Percentiles rank a stretch among this genome's conserved stretches.
Evolutionary conservation across 805 yeast species (phyloP).

Genomic region (Saccharomyces mikatae): DNA sequence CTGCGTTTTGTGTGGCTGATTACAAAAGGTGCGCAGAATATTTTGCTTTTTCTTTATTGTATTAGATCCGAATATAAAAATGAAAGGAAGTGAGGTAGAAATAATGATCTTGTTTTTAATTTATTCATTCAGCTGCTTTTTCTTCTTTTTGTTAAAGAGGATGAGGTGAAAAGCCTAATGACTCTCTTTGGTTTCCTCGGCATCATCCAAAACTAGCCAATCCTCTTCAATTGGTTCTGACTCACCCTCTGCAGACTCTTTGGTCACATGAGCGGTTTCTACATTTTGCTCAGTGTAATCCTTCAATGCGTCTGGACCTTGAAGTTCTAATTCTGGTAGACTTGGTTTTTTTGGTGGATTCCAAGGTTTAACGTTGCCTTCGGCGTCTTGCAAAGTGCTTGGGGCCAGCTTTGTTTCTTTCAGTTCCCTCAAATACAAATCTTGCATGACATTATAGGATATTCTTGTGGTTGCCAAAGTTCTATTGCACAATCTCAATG

Average conservation of each 20-base stretch:
- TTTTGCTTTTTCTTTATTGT: background rate
- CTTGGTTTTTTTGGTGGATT: conserved; percentile 70
- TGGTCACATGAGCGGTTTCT: conserved; percentile 57
- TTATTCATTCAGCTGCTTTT: background rate
- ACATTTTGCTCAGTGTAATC: conserved; percentile 66
- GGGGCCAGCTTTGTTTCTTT: conserved; percentile 83
- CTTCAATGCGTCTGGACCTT: conserved; percentile 55
- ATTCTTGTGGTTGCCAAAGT: conserved; percentile 28
- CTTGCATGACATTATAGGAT: conserved; percentile 57
- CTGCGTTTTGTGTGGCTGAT: background rate
- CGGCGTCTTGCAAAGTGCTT: conserved; percentile 64
- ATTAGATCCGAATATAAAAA: background rate
- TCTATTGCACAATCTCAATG: background rate
- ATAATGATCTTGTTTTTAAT: background rate
- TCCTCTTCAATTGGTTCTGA: conserved; percentile 39
- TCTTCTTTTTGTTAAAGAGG: background rate
- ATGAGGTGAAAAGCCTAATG: background rate
- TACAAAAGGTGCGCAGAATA: background rate
- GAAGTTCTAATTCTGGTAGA: conserved; percentile 62
- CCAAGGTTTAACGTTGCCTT: conserved; percentile 77
- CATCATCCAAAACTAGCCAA: conserved; percentile 75
- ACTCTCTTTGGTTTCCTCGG: conserved; percentile 35
- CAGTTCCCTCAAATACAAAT: conserved; percentile 73
- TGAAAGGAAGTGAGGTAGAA: background rate
- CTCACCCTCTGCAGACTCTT: conserved; percentile 31